Evolutionary conservation across 176 grass and related monocot species (phyloP).

Genomic region (Eleusine coracana): DNA sequence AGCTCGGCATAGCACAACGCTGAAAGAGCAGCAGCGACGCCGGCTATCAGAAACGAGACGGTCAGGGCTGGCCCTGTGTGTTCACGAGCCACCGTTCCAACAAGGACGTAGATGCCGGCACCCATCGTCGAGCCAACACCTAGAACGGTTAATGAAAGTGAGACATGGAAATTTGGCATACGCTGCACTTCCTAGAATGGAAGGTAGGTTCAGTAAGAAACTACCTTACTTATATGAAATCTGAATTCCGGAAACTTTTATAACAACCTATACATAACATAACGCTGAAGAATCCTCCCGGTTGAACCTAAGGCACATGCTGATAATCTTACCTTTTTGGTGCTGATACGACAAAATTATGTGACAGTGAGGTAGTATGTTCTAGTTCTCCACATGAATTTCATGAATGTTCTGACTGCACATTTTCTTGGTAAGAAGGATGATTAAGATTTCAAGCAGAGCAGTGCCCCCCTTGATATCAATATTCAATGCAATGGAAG

Average conservation of each 20-base stretch:
- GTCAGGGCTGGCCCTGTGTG: slow-evolving; percentile 80
- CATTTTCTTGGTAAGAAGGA: not conserved
- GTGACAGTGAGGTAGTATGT: not conserved
- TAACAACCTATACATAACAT: not conserved
- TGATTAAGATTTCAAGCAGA: not conserved
- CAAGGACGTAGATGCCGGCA: slow-evolving; percentile 83
- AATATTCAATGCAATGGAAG: not conserved
- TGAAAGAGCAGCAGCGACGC: slow-evolving; percentile 75
- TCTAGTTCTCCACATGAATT: not conserved
- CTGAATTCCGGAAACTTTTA: not conserved
- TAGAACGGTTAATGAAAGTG: slow-evolving; percentile 16
- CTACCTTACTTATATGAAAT: not conserved
- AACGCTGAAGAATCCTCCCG: not conserved
- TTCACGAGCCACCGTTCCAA: slow-evolving; percentile 88
- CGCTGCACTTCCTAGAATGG: not conserved
- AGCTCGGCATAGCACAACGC: slow-evolving; percentile 89
- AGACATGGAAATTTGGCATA: slow-evolving; percentile 14
- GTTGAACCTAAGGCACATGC: not conserved
- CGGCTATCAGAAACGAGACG: slow-evolving; percentile 84
- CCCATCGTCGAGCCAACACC: slow-evolving; percentile 87
- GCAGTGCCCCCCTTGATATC: not conserved
- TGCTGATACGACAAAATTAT: not conserved
- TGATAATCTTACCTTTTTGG: not conserved
- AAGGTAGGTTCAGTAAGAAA: slow-evolving; percentile 1
- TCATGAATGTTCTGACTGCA: not conserved